Conservation (phyloP, 305 asterid genomes). For the Plantago lanceolata region DNA sequence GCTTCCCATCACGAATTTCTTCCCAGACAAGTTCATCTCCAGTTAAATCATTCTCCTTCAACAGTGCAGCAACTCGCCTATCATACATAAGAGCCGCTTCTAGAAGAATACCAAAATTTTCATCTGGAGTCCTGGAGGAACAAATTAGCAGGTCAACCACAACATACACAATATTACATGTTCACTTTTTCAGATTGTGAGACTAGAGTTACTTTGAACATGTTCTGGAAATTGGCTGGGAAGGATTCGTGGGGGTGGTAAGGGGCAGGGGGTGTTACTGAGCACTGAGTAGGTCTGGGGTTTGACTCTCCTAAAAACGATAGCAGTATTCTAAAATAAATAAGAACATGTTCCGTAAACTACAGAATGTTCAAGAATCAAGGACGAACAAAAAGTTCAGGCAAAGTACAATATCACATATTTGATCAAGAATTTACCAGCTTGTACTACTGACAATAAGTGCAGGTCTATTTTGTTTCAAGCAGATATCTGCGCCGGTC, state of each 20-base stretch:
- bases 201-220: conserved; percentile 7
- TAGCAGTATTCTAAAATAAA: too few species aligned
- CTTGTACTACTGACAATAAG: conserved; percentile 93
- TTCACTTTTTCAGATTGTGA: not conserved
- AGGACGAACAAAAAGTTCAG: not conserved
- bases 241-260: too few species aligned
- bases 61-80: conserved; percentile 76
- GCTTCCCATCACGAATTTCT: conserved; percentile 52
- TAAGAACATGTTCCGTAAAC: not conserved
- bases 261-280: too few species aligned
- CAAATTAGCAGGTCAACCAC: conserved; percentile 15
- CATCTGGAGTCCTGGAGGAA: conserved; percentile 88
- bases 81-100: conserved; percentile 98
- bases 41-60: conserved; percentile 64
- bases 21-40: conserved; percentile 67
- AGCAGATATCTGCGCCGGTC: conserved; percentile 44
- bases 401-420: conserved; percentile 13
- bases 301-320: too few species aligned
- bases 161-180: conserved; percentile 8
- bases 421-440: conserved; percentile 52
- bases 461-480: conserved; percentile 81
- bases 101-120: conserved; percentile 82
- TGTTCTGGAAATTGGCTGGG: not conserved
- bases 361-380: not conserved
- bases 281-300: too few species aligned